Evolutionary conservation across 257 asterid species (phyloP).

Genomic region (Ilex asprella): DNA sequence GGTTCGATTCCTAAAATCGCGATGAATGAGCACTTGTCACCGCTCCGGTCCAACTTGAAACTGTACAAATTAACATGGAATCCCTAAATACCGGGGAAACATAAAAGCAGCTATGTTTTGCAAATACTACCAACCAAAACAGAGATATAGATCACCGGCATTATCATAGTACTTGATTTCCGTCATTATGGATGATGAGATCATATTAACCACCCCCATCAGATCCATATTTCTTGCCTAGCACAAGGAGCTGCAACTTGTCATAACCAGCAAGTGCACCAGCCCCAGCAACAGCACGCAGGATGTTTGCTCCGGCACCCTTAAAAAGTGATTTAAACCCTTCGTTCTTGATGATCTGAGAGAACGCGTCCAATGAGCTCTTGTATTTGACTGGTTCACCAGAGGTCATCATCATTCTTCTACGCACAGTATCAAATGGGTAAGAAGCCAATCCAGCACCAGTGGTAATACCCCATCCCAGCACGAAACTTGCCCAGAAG

Average conservation of each 20-base stretch:
- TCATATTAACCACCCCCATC: conserved; percentile 45
- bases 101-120: no score
- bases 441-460: conserved; percentile 76
- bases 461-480: conserved; percentile 75
- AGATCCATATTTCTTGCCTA: conserved; percentile 67
- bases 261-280: conserved; percentile 79
- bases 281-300: conserved; percentile 80
- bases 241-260: conserved; percentile 54
- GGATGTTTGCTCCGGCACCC: conserved; percentile 78
- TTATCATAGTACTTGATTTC: conserved; percentile 13
- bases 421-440: conserved; percentile 68
- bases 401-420: conserved; percentile 26
- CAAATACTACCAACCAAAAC: no score
- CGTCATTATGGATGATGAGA: conserved; percentile 23
- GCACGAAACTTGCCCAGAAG: conserved; percentile 70
- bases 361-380: conserved; percentile 57
- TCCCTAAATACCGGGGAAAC: no score
- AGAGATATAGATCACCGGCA: conserved; percentile 1
- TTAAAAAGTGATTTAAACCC: conserved; percentile 63
- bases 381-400: conserved; percentile 73
- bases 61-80: no score
- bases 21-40: no score
- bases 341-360: conserved; percentile 57
- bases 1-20: no score
- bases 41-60: no score